Evolutionary conservation across 805 yeast species (phyloP).

Genomic region (Alloascoidea hylecoeti): DNA sequence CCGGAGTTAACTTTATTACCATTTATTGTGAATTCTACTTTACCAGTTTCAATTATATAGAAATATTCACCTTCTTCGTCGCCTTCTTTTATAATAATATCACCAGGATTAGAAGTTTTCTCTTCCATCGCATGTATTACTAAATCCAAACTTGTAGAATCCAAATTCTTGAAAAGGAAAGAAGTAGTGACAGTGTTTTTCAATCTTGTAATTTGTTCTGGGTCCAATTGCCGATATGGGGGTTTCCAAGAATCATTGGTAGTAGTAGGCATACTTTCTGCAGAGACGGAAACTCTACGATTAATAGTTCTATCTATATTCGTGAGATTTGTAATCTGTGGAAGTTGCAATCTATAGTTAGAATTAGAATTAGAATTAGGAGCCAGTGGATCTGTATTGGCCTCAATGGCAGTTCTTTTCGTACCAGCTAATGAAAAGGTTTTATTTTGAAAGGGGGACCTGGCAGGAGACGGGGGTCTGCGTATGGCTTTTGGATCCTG

Average conservation of each 20-base stretch:
- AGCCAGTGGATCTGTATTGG: too few relatives aligned
- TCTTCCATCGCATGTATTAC: constrained; percentile 79
- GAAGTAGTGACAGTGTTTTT: constrained; percentile 63
- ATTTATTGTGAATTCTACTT: constrained; percentile 68
- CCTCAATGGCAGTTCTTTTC: too few relatives aligned
- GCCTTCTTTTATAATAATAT: constrained; percentile 74
- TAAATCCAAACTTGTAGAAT: constrained; percentile 58
- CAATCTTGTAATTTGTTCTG: constrained; percentile 53
- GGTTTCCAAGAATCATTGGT: constrained; percentile 38
- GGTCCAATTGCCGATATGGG: constrained; percentile 48
- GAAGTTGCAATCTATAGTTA: too few relatives aligned
- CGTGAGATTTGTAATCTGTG: too few relatives aligned
- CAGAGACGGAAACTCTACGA: constrained; percentile 2
- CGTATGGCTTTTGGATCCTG: too few relatives aligned
- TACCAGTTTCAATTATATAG: constrained; percentile 74
- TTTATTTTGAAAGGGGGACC: too few relatives aligned
- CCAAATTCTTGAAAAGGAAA: constrained; percentile 76
- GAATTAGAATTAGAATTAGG: too few relatives aligned
- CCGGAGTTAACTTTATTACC: constrained; percentile 50
- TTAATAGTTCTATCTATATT: too few relatives aligned
- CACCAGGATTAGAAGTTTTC: constrained; percentile 40
- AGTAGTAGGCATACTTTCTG: constrained; percentile 2
- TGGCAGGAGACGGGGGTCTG: too few relatives aligned
- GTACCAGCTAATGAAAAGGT: too few relatives aligned
- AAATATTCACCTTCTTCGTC: constrained; percentile 92